Evolutionary conservation across 345 rosid species (phyloP), one percentile per base, ranked within the genome.

Genomic region (Brassica nigra): DNA sequence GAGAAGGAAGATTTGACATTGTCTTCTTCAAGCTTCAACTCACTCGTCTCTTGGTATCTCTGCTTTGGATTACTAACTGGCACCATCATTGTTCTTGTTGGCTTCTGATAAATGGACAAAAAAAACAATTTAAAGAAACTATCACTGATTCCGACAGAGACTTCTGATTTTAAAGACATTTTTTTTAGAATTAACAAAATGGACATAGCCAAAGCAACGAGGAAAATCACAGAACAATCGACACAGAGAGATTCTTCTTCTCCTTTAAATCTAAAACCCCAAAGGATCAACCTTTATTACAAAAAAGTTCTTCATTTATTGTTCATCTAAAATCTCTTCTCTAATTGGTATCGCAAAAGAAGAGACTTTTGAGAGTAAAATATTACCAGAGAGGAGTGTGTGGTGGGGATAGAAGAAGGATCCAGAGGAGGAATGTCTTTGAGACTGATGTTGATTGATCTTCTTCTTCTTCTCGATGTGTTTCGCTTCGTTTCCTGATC

Each of bases 371-470:
- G 31, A 29, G n/a, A 3, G 28, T 8, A 28, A 28, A 44, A 14
- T 10, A 18, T 52, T 71, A 78, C 81, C 77, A 20, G 39, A 78
- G 77, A 66, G 18, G 78, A n/a, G 62, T 23, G 14, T 10, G 4
- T 47, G 3, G 0, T 4, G 70, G 78, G 78, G 62, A 73, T 73
- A 47, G 82, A 61, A 0, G 74, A 73, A n/a, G 82, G 82, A 67
- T 20, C 70, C 1, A 74, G 27, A 79, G 78, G 78, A 79, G 82
- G 82, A 23, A 73, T 79, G 34, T 79, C 74, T 1, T 68, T 79
- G 65, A 79, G 82, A 29, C 34, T 79, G 70, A 79, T 79, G 74
- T 74, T 73, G 63, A 67, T 11, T 2, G 44, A 29, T 78, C 28
- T 72, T 37, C 27, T 12, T 47, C 31, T 29, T 78, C 27, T 78